Percentiles rank a stretch among this genome's conserved stretches.
phyloP scores from a whole-genome alignment of 345 rosid genomes.

The Sisymbrium altissimum region DNA sequence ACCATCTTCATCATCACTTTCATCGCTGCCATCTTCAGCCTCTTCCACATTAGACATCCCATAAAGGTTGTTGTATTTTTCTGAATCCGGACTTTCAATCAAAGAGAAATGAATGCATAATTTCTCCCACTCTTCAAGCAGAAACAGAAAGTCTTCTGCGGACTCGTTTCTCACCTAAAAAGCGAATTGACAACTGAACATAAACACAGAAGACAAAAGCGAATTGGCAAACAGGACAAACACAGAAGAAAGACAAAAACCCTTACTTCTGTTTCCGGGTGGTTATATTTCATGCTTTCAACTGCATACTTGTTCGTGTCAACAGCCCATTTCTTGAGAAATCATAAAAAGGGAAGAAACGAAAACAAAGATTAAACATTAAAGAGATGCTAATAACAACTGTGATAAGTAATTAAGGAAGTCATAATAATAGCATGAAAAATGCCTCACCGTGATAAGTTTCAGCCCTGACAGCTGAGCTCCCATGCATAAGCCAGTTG shows the following conservation, averaged over 20 bases:
- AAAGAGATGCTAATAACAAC: not conserved
- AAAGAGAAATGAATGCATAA: slow-evolving; percentile 50
- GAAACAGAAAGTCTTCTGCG: slow-evolving; percentile 51
- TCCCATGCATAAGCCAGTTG: slow-evolving; percentile 77
- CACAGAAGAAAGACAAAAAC: not conserved
- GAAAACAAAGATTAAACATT: not conserved
- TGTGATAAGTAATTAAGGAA: not conserved
- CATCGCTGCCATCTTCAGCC: slow-evolving; percentile 28
- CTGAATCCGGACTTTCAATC: slow-evolving; percentile 17
- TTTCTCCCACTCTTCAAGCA: slow-evolving; percentile 61
- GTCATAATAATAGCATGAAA: not conserved
- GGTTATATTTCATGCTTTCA: slow-evolving; percentile 54
- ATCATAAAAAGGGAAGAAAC: not conserved
- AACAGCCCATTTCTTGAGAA: slow-evolving; percentile 70
- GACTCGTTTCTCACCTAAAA: slow-evolving; percentile 66
- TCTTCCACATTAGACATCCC: slow-evolving; percentile 23
- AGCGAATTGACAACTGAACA: not conserved
- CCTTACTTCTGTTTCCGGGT: slow-evolving; percentile 55
- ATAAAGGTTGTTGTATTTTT: slow-evolving; percentile 17
- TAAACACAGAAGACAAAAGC: not conserved
- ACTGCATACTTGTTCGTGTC: slow-evolving; percentile 59
- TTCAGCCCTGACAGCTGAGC: slow-evolving; percentile 49
- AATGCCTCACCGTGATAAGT: slow-evolving; percentile 54
- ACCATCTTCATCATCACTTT: slow-evolving; percentile 29
- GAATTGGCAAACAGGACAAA: not conserved